Base-by-base conservation (phyloP, 1,284 basidiomycete genomes). In the Boletus albobrunnescens region DNA sequence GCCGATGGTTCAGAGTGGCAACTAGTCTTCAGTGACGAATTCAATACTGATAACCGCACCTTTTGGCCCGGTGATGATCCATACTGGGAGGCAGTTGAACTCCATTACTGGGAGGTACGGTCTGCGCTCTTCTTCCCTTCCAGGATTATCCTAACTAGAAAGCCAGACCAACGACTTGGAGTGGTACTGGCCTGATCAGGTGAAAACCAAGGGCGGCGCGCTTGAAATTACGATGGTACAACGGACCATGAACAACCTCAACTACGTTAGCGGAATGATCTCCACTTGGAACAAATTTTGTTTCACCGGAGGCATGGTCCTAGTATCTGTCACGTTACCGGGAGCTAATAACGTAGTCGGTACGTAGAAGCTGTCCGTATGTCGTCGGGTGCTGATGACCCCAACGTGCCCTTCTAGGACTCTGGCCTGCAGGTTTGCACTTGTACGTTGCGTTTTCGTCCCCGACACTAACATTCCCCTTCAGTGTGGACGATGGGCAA, bases 231-330 rank as follows among this genome's bases (percentile, higher is more conserved):
- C 86, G 0, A 67, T 94, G 53, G 79, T 76, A 0, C 58, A 79
- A 53, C 82, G 82, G 59, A 57, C 72, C 37, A 85, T 74, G 33
- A 85, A 96, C 66, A 81, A 78, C 45, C 73, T 96, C 52, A 69
- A 89, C 57, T 95, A 85, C 63, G 74, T 82, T 52, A 81, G 87
- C 22, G 87, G 82, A 1, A 73, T 84, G 74, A 69, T 91, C 59
- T 71, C 82, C 22, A 78, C 77, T 10, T 92, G 91, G 91, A 93
- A 93, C 67, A 92, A 96, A 67, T 89, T 97, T 60, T 97, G 94
- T 69, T 97, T 97, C 70, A 93, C 88, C 1, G 91, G 91, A 28
- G 90, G 90, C 19, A 71, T 90, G 49, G 69, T 92, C 38, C 78
- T 85, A 58, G 76, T 78, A 5, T 75, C 77, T 6, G 82, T 94